Percentiles rank a stretch among this genome's conserved stretches.
Evolutionary conservation across 805 yeast genomes (phyloP).

Genomic region (Saturnispora gosingensis): DNA sequence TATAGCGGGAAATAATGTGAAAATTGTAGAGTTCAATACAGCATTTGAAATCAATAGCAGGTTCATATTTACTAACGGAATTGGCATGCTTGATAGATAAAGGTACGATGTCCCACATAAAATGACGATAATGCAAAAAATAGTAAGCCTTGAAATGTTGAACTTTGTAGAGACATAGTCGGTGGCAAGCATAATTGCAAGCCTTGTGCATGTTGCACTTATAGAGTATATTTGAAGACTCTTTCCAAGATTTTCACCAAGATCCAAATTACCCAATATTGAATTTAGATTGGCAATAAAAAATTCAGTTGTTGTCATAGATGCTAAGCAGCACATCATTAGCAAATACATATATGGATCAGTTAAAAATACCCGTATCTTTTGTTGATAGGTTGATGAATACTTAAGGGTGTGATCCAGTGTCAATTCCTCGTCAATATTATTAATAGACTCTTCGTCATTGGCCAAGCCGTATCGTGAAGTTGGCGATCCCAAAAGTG

Average conservation of each 20-base stretch:
- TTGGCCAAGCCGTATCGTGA: slow-evolving; percentile 19
- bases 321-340: slow-evolving; percentile 51
- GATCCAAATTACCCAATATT: slow-evolving; percentile 19
- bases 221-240: slow-evolving; percentile 33
- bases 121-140: slow-evolving; percentile 19
- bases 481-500: slow-evolving; percentile 23
- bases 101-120: slow-evolving; percentile 23
- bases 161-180: slow-evolving; percentile 41
- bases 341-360: slow-evolving; percentile 62
- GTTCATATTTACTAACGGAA: slow-evolving; percentile 15
- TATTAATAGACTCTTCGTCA: slow-evolving; percentile 18
- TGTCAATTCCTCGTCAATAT: slow-evolving; percentile 23
- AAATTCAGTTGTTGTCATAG: slow-evolving; percentile 81
- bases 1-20: slow-evolving; percentile 79
- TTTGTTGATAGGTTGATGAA: slow-evolving; percentile 10
- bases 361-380: slow-evolving; percentile 24
- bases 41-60: slow-evolving; percentile 22
- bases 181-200: slow-evolving; percentile 56
- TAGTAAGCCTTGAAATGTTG: slow-evolving; percentile 22
- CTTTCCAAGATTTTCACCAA: slow-evolving; percentile 15
- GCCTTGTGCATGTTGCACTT: slow-evolving; percentile 62
- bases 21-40: slow-evolving; percentile 58
- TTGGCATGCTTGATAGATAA: slow-evolving; percentile 23
- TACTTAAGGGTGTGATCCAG: slow-evolving; percentile 14
- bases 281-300: slow-evolving; percentile 73